A percentile compares a stretch with the other conserved stretches of the same genome.
Evolutionary conservation across 768 basidiomycete species (phyloP).

Genomic region (Porphyrellus cyaneotinctus): DNA sequence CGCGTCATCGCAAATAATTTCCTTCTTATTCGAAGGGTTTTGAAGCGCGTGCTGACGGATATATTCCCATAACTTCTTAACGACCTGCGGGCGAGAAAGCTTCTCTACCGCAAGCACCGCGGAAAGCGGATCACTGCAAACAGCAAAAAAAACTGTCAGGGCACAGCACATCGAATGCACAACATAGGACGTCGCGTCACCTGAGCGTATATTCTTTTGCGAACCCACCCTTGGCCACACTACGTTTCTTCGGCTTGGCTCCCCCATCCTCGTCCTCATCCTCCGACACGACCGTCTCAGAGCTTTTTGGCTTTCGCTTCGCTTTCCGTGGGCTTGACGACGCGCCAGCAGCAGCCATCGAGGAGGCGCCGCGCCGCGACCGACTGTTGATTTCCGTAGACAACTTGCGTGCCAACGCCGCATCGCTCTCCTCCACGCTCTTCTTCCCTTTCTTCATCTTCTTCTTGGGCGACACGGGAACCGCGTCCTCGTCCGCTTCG

Average conservation of each 20-base stretch:
- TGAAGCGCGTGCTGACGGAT: constrained; percentile 80
- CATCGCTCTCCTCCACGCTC: constrained; percentile 58
- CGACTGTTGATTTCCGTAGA: constrained; percentile 67
- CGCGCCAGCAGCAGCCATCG: constrained; percentile 34
- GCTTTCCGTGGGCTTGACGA: constrained; percentile 43
- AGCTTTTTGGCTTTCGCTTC: constrained; percentile 46
- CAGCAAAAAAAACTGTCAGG: neutral
- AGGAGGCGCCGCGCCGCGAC: constrained; percentile 42
- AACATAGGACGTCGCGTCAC: constrained; percentile 33
- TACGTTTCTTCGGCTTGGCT: constrained; percentile 48
- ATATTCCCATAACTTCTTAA: constrained; percentile 87
- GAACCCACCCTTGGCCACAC: constrained; percentile 66
- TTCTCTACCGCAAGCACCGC: constrained; percentile 61
- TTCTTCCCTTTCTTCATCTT: constrained; percentile 45
- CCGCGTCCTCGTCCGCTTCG: constrained; percentile 11
- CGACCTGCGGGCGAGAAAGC: constrained; percentile 83
- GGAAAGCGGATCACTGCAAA: constrained; percentile 63
- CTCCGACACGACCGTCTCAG: constrained; percentile 45
- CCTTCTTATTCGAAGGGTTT: constrained; percentile 78
- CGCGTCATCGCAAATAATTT: constrained; percentile 77
- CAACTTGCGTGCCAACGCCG: constrained; percentile 65
- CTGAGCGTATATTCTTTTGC: constrained; percentile 73
- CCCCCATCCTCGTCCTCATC: constrained; percentile 46
- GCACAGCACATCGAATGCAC: constrained; percentile 4
- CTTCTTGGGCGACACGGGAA: constrained; percentile 24